These are phyloP conservation scores for Yarrowia yakushimensis DNA, from an alignment of 805 yeast genomes.

Conservation along the genomic window DNA sequence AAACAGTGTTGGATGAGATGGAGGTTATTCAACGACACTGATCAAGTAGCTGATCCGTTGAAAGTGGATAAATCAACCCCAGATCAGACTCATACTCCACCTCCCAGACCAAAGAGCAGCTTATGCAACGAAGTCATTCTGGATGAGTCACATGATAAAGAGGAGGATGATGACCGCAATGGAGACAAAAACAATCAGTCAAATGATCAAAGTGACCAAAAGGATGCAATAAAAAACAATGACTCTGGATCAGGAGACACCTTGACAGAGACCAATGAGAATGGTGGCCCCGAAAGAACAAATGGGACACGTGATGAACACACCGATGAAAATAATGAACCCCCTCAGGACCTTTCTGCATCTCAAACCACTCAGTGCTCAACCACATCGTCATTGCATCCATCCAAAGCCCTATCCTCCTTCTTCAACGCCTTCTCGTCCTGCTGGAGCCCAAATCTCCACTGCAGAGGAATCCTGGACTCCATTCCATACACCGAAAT, in stretches of 20 bases:
- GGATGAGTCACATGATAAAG: neutral
- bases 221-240: neutral
- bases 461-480: slow-evolving; percentile 27
- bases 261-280: neutral
- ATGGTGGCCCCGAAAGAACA: too few relatives aligned
- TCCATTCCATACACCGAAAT: slow-evolving; percentile 27
- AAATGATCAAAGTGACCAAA: neutral
- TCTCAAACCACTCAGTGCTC: neutral
- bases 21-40: slow-evolving; percentile 40
- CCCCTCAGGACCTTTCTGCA: neutral
- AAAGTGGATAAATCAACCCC: too few relatives aligned
- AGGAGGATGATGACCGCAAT: neutral
- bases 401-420: neutral
- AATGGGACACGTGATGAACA: neutral
- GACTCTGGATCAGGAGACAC: neutral
- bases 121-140: neutral
- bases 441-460: slow-evolving; percentile 30
- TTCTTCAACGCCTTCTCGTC: slow-evolving; percentile 32
- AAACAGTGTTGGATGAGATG: slow-evolving; percentile 38
- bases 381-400: neutral
- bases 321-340: too few relatives aligned
- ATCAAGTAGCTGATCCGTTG: too few relatives aligned
- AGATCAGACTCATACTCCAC: neutral
- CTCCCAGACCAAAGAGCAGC: neutral
- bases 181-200: neutral